Evolutionary conservation across 495 filamentous ascomycete genomes (phyloP), one percentile per base, ranked within the genome.

Genomic region (Xylaria longipes): DNA sequence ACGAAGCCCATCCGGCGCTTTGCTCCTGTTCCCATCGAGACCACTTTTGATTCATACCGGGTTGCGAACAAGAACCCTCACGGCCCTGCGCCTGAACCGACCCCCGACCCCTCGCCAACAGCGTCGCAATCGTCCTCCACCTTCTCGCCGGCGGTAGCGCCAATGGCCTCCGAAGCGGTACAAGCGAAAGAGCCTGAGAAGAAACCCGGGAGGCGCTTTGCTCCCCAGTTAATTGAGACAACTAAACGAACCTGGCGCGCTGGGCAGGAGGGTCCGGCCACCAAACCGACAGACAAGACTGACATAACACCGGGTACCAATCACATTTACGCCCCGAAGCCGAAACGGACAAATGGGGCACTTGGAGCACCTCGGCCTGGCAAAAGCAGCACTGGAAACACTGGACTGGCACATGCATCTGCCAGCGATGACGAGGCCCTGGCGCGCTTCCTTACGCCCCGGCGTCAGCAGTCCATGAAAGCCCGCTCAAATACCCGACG

Each of bases 211-310:
- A 81, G 86, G 35, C 84, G 83, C 60, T 91, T 93, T 72, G 82
- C 87, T 8, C 89, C 90, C 1, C 87, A 94, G 74, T 85, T 91
- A 6, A 87, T 92, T 58, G 91, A 93, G 77, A 92, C 89, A n/a
- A 85, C 87, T 11, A 85, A 88, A 22, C 84, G 89, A 65, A 85
- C 85, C 15, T 87, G 86, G 73, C 84, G 84, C 71, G 82, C 82
- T 37, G 82, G 86, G 22, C 86, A 88, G 61, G 80, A 82, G n/a
- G 84, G 81, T 15, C 85, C 82, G 20, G 85, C 85, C 29, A 86
- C 84, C 20, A 81, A 77, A 39, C 84, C 81, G 14, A 82, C 83
- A 50, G 87, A 89, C 79, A 87, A 83, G 80, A 89, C 87, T 7
- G 87, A 89, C 68, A 85, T 89, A 14, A 89, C 87, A 1, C 87